Evolutionary conservation across 108 stramenopile genomes (phyloP).

Genomic region (Pelagomonas calceolata): DNA sequence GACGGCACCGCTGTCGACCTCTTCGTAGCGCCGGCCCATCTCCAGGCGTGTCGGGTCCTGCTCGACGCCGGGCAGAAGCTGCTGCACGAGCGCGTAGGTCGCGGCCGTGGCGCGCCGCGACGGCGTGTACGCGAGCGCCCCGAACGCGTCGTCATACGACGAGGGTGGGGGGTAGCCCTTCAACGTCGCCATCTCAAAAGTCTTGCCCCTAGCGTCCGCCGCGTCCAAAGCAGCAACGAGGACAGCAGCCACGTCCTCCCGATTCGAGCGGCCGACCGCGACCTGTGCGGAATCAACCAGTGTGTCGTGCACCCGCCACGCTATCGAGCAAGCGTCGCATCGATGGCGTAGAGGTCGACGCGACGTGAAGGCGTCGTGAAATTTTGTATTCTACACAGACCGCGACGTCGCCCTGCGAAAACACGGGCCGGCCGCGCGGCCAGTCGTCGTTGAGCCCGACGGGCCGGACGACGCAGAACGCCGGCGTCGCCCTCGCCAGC

Average conservation of each 20-base stretch:
- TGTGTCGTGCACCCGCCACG: too few relatives aligned
- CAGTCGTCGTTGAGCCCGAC: constrained; percentile 76
- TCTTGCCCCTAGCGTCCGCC: constrained; percentile 71
- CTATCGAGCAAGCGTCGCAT: too few relatives aligned
- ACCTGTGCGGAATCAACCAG: too few relatives aligned
- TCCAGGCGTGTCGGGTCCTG: constrained; percentile 61
- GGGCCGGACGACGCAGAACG: constrained; percentile 77
- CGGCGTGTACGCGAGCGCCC: constrained; percentile 25
- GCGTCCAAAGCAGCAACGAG: constrained; percentile 49
- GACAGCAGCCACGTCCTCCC: constrained; percentile 67
- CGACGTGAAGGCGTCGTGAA: too few relatives aligned
- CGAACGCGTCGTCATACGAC: constrained; percentile 34
- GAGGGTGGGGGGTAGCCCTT: constrained; percentile 60
- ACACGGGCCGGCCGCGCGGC: constrained; percentile 69
- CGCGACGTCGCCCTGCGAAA: constrained; percentile 54
- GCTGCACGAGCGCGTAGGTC: constrained; percentile 55
- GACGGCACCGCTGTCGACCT: constrained; percentile 55
- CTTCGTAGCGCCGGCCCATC: constrained; percentile 76
- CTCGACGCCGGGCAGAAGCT: constrained; percentile 69
- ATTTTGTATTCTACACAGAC: too few relatives aligned
- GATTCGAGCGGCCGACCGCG: constrained; percentile 77
- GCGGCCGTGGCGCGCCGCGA: constrained; percentile 35
- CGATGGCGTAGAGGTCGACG: too few relatives aligned
- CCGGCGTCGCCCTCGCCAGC: constrained; percentile 26
- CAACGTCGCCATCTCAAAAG: constrained; percentile 69